These are phyloP conservation scores for Beta corolliflora DNA, from an alignment of 179 eudicot species.

Conservation along the genomic window DNA sequence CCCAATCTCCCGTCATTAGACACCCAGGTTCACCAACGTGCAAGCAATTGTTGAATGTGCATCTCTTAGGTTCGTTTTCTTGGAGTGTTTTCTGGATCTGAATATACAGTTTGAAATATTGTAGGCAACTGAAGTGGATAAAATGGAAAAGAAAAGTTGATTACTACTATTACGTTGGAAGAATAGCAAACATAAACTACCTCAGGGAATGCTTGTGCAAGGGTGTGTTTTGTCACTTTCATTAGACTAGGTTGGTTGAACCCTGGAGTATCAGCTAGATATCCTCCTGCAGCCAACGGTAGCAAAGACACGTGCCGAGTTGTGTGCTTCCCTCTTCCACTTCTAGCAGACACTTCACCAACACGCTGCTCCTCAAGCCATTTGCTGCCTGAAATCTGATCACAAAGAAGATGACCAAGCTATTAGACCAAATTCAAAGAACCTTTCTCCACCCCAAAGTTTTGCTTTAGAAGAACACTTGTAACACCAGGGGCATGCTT, in stretches of 20 bases:
- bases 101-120: conserved; percentile 9
- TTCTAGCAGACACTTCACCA: conserved; percentile 91
- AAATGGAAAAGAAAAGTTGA: neutral
- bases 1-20: conserved; percentile 72
- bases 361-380: conserved; percentile 92
- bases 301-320: conserved; percentile 87
- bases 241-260: conserved; percentile 88
- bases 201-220: conserved; percentile 85
- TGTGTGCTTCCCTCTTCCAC: conserved; percentile 98
- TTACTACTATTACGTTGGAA: no score
- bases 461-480: no score
- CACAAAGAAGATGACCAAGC: neutral
- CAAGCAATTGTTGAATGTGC: conserved; percentile 82
- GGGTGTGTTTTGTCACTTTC: conserved; percentile 82
- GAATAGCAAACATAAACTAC: conserved; percentile 37
- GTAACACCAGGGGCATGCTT: no score
- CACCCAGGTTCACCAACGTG: conserved; percentile 94
- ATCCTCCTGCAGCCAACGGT: conserved; percentile 85
- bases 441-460: no score
- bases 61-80: conserved; percentile 50
- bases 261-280: conserved; percentile 97
- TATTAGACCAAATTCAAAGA: no score
- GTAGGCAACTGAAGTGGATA: neutral
- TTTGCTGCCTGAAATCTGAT: conserved; percentile 72
- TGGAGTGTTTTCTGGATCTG: conserved; percentile 67